These are phyloP conservation scores for Aegle marmelos DNA, from an alignment of 345 rosid genomes.

Conservation along the genomic window DNA sequence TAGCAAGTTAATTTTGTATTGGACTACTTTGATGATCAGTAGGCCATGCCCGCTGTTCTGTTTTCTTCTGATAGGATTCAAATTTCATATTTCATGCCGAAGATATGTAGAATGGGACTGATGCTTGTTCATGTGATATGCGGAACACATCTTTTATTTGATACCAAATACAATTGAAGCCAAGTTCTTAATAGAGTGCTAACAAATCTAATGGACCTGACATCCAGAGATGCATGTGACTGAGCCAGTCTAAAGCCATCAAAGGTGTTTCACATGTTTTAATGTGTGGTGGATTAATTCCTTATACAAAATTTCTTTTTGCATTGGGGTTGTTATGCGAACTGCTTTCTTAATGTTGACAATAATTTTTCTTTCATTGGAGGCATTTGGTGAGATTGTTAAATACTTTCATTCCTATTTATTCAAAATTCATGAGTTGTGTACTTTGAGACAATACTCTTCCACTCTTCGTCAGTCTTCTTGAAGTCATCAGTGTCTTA, in stretches of 20 bases:
- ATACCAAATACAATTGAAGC: background rate
- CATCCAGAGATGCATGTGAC: background rate
- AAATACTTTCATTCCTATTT: background rate
- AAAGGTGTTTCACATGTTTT: background rate
- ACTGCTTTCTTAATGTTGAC: background rate
- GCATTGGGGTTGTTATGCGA: background rate
- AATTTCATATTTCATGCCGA: background rate
- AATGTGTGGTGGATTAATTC: background rate
- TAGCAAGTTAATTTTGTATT: background rate
- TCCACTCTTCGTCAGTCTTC: background rate
- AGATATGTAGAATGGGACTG: background rate
- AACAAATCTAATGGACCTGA: background rate
- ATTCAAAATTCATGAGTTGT: background rate
- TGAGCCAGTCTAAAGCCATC: background rate
- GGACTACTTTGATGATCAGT: background rate
- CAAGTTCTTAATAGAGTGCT: background rate
- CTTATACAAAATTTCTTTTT: background rate
- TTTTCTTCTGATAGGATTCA: background rate
- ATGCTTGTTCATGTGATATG: background rate
- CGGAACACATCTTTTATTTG: too few species aligned
- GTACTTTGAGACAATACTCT: background rate
- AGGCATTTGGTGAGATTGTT: background rate
- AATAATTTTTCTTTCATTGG: background rate
- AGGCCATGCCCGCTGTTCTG: background rate
- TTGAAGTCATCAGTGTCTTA: background rate